A percentile compares a stretch with the other conserved stretches of the same genome.
phyloP scores from a whole-genome alignment of 495 filamentous ascomycete genomes.

The Lophiostoma macrostomum region DNA sequence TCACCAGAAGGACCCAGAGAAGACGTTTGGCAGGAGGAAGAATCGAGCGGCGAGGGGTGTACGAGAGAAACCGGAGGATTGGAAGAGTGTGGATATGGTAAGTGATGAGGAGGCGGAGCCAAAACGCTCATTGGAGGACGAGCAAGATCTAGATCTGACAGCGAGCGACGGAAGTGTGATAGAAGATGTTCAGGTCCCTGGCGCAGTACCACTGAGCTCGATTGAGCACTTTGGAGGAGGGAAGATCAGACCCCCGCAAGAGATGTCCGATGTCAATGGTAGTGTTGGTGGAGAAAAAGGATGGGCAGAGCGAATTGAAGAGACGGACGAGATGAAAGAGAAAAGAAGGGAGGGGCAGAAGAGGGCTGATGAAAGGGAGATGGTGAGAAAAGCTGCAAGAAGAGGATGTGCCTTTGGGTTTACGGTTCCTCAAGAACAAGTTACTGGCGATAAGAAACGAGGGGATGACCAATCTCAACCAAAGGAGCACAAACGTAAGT shows the following conservation, averaged over 20 bases:
- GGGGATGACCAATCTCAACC: too few relatives aligned
- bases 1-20: slow-evolving; percentile 32
- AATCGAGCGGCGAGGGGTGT: slow-evolving; percentile 36
- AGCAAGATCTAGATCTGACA: not conserved
- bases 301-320: slow-evolving; percentile 41
- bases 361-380: slow-evolving; percentile 43
- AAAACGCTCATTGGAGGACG: not conserved
- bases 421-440: slow-evolving; percentile 9
- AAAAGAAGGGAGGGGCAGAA: slow-evolving; percentile 36
- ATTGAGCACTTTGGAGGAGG: slow-evolving; percentile 1
- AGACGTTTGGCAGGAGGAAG: slow-evolving; percentile 39
- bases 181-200: slow-evolving; percentile 2
- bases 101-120: not conserved
- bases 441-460: slow-evolving; percentile 22
- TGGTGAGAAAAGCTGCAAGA: slow-evolving; percentile 45
- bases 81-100: slow-evolving; percentile 36
- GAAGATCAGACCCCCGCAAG: slow-evolving; percentile 42
- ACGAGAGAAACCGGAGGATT: slow-evolving; percentile 25
- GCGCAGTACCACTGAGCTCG: not conserved
- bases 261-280: slow-evolving; percentile 42
- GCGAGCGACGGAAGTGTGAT: slow-evolving; percentile 1
- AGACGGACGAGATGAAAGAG: slow-evolving; percentile 41
- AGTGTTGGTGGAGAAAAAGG: slow-evolving; percentile 47
- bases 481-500: too few relatives aligned
- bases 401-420: slow-evolving; percentile 50